Evolutionary conservation across 176 grass and related monocot genomes (phyloP).

Genomic region (Ensete glaucum): DNA sequence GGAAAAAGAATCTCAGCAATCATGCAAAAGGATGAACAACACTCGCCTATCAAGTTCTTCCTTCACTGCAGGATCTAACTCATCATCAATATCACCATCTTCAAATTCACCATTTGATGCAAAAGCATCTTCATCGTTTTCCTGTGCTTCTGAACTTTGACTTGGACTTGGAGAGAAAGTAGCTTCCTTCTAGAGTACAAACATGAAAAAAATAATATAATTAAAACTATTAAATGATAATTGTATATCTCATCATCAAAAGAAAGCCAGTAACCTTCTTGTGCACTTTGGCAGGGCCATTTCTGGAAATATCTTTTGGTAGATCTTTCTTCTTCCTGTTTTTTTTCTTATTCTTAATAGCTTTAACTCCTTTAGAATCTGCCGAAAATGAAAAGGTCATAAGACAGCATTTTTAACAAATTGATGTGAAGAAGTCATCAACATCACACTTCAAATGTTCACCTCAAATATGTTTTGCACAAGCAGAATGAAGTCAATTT

Average conservation of each 20-base stretch:
- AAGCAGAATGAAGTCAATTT: background rate
- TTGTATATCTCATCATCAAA: background rate
- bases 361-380: conserved; percentile 66
- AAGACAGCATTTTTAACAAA: conserved; percentile 5
- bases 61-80: conserved; percentile 93
- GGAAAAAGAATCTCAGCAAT: background rate
- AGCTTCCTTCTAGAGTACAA: conserved; percentile 25
- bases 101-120: conserved; percentile 32
- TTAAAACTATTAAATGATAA: background rate
- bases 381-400: conserved; percentile 24
- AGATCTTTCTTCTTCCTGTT: conserved; percentile 82
- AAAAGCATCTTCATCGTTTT: conserved; percentile 67
- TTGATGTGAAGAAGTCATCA: background rate
- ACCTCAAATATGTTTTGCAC: background rate
- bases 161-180: conserved; percentile 39
- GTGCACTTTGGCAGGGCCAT: conserved; percentile 31
- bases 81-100: conserved; percentile 89
- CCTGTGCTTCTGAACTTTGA: conserved; percentile 43
- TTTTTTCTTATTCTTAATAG: conserved; percentile 84
- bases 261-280: conserved; percentile 39
- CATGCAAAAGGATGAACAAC: background rate
- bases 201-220: background rate
- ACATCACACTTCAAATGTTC: background rate
- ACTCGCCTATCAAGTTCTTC: conserved; percentile 97
- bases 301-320: conserved; percentile 42